phyloP scores from a whole-genome alignment of 2,329 filamentous ascomycete species.

The Aspergillus sp. region DNA sequence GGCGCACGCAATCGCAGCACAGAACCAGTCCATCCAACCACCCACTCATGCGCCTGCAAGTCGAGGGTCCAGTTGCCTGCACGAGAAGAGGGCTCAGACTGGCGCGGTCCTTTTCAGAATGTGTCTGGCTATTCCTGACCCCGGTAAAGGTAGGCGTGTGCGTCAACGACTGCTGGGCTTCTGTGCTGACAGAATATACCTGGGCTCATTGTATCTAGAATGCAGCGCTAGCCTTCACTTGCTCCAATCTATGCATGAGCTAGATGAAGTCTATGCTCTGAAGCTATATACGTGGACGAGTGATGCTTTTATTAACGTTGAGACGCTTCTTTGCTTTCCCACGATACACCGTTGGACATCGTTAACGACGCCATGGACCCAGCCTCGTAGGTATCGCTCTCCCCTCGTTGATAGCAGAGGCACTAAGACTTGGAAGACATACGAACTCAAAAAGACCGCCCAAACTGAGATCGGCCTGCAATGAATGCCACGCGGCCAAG shows the following conservation, averaged over 20 bases:
- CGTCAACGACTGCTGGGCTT: conserved; percentile 1
- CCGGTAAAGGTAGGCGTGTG: background rate
- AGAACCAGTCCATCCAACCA: background rate
- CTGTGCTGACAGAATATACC: conserved; percentile 10
- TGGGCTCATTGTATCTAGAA: conserved; percentile 6
- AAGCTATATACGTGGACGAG: background rate
- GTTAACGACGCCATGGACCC: background rate
- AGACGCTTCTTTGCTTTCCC: background rate
- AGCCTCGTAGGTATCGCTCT: background rate
- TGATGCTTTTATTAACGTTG: background rate
- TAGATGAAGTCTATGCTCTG: background rate
- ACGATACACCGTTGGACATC: background rate
- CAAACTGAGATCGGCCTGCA: conserved; percentile 17
- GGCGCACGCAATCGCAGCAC: background rate
- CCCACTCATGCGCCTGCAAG: background rate
- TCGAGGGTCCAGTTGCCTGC: background rate
- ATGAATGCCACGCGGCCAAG: conserved; percentile 19
- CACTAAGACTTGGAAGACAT: background rate
- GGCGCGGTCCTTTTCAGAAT: conserved; percentile 4
- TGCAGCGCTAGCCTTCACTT: background rate
- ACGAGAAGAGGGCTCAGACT: conserved; percentile 4
- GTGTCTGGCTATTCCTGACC: conserved; percentile 7
- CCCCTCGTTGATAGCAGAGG: background rate
- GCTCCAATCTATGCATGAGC: background rate
- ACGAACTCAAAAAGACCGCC: conserved; percentile 14